These are phyloP conservation scores for Pezizomycotina sp. DNA, from an alignment of 2,329 filamentous ascomycete species.

Conservation along the genomic window DNA sequence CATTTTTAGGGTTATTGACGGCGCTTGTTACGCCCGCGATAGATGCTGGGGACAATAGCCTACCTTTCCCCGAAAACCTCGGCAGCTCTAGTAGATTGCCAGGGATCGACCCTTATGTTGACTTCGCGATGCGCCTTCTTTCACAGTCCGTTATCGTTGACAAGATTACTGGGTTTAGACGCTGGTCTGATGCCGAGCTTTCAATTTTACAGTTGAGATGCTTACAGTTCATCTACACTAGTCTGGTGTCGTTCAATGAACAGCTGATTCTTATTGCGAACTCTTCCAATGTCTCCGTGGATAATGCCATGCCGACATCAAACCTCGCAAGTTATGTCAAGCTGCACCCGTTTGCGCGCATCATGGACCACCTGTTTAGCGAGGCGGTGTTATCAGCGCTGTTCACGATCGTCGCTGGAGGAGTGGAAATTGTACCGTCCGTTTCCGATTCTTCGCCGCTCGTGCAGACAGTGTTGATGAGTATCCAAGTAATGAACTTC, in stretches of 20 bases:
- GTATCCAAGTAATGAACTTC: conserved; percentile 68
- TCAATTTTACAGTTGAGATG: conserved; percentile 52
- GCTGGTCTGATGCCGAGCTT: conserved; percentile 11
- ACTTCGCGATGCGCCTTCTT: conserved; percentile 57
- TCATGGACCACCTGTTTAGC: conserved; percentile 98
- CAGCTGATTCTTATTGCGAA: conserved; percentile 75
- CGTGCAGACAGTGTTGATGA: conserved; percentile 59
- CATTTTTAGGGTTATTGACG: conserved; percentile 64
- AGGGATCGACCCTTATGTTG: conserved; percentile 82
- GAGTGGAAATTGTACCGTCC: conserved; percentile 42
- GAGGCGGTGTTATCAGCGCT: conserved; percentile 68
- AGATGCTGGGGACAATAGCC: conserved; percentile 47
- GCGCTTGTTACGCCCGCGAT: conserved; percentile 52
- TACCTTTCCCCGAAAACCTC: conserved; percentile 77
- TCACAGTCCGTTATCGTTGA: conserved; percentile 9
- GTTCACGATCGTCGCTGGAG: conserved; percentile 63
- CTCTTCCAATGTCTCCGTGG: conserved; percentile 56
- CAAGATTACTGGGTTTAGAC: conserved; percentile 12
- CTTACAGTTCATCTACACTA: conserved; percentile 64
- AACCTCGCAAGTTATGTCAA: conserved; percentile 65
- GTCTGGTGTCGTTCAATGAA: conserved; percentile 80
- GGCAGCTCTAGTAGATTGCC: conserved; percentile 62
- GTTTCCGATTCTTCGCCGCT: conserved; percentile 63
- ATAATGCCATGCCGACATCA: conserved; percentile 55
- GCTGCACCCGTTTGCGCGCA: conserved; percentile 78